Conservation (phyloP, 73 alveolate species). For the Diophrys sp. region DNA sequence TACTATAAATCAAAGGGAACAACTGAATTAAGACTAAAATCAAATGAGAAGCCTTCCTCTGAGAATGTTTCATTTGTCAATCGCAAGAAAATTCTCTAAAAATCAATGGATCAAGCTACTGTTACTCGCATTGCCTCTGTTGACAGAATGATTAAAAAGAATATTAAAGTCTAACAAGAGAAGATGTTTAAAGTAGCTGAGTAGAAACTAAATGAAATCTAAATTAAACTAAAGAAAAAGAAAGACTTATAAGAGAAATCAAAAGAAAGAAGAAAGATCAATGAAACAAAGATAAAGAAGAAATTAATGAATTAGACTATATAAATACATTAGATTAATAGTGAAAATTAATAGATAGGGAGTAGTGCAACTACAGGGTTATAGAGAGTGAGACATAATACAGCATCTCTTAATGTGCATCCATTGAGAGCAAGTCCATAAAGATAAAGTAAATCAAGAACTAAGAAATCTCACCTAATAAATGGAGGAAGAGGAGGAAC, state of each 20-base stretch:
- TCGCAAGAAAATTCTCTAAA: background rate
- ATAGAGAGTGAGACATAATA: too few species aligned
- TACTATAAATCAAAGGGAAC: too few species aligned
- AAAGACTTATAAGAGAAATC: background rate
- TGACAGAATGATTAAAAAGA: background rate
- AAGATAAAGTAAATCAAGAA: background rate
- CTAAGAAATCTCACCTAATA: background rate
- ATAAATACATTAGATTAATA: background rate
- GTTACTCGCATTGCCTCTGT: background rate
- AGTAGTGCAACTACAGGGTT: too few species aligned
- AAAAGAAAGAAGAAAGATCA: background rate
- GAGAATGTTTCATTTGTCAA: background rate
- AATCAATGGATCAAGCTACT: background rate
- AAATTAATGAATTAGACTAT: background rate
- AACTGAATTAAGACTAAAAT: too few species aligned
- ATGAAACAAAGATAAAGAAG: background rate
- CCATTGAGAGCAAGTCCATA: too few species aligned
- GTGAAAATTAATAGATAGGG: too few species aligned
- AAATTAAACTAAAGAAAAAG: too few species aligned
- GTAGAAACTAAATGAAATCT: background rate
- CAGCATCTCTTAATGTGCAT: too few species aligned
- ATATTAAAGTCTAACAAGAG: background rate
- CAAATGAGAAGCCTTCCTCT: background rate
- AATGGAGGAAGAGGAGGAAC: background rate
- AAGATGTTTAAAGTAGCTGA: background rate